phyloP scores from a whole-genome alignment of 2,329 filamentous ascomycete genomes.

The Exophiala sp. region DNA sequence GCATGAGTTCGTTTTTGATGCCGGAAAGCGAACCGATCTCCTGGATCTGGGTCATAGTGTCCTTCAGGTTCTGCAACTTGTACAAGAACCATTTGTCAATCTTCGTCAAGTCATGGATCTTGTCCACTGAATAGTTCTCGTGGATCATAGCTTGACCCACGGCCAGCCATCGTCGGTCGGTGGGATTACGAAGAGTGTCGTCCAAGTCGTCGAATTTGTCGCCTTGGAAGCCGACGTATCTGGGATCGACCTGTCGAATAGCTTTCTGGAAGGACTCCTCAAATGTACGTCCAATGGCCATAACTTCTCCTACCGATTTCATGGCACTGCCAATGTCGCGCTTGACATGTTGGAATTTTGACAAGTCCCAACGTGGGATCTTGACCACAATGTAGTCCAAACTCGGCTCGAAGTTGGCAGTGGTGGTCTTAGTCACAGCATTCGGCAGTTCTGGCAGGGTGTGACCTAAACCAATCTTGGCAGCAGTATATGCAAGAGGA shows the following conservation, averaged over 20 bases:
- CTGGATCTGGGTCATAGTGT: constrained; percentile 83
- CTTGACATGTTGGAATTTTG: constrained; percentile 99
- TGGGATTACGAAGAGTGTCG: constrained; percentile 84
- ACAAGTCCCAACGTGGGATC: constrained; percentile 96
- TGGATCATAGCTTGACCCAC: constrained; percentile 98
- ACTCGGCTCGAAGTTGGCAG: constrained; percentile 96
- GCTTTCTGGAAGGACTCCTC: constrained; percentile 99
- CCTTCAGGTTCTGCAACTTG: constrained; percentile 96
- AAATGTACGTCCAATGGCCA: constrained; percentile 98
- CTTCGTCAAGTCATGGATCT: constrained; percentile 89
- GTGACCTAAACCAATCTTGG: constrained; percentile 96
- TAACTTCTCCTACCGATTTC: constrained; percentile 99
- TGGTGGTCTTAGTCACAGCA: constrained; percentile 96
- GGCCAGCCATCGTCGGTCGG: constrained; percentile 93
- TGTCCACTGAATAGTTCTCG: constrained; percentile 90
- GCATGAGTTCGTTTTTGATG: constrained; percentile 81
- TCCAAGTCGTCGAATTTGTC: constrained; percentile 93
- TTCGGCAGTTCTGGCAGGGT: constrained; percentile 94
- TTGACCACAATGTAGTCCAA: constrained; percentile 98
- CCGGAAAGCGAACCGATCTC: constrained; percentile 76
- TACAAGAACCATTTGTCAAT: constrained; percentile 99
- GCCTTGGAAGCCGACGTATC: constrained; percentile 88
- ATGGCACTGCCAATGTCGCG: constrained; percentile 95
- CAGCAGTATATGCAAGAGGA: constrained; percentile 92
- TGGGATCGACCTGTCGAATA: constrained; percentile 92